Base-by-base conservation (phyloP, 1,139 yeast species). In the Suhomyces anneliseae region DNA sequence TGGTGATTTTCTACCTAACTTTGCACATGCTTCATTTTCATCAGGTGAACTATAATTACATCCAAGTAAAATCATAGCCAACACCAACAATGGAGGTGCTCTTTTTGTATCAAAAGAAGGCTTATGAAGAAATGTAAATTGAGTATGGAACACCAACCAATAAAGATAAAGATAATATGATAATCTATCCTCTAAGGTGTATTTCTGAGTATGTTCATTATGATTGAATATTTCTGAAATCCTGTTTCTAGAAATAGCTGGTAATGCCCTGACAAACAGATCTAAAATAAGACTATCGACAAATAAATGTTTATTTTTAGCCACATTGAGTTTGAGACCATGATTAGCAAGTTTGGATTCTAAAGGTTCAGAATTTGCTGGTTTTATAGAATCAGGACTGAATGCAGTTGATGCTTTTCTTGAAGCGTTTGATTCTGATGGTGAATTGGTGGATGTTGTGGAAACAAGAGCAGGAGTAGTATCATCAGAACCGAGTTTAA, bases 81-180 rank as follows among this genome's bases (percentile, higher is more conserved):
- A 63, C 2, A 85, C 58, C 14, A 85, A 63, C 9, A 84, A 72
- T 0, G 83, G 80, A 6, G 82, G 81, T 27, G 80, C 72, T 1
- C 65, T 60, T 41, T 71, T 72, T 0, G 87, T 78, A 43, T 78
- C 74, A 60, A 85, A 85, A 0, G 88, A 80, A 0, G 90, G 89
- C 46, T 70, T 71, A 56, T 85, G 90, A 45, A 85, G 58, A 32
- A 85, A 70, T 2, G 87, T 79, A 52, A 77, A 81, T 58, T 83
- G 87, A 6, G 82, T 77, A 57, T 84, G 88, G 62, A 81, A 83
- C 34, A 73, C 69, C 8, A 65, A 59, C 90, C 90, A 85, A 57
- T 75, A 84, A 36, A 63, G 55, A 41, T 58, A 59, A 31, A 70
- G 47, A 47, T 65, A 69, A 48, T 61, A 61, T 12, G 67, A 61